Conservation (phyloP, 805 yeast genomes). For the Torulaspora indica region DNA sequence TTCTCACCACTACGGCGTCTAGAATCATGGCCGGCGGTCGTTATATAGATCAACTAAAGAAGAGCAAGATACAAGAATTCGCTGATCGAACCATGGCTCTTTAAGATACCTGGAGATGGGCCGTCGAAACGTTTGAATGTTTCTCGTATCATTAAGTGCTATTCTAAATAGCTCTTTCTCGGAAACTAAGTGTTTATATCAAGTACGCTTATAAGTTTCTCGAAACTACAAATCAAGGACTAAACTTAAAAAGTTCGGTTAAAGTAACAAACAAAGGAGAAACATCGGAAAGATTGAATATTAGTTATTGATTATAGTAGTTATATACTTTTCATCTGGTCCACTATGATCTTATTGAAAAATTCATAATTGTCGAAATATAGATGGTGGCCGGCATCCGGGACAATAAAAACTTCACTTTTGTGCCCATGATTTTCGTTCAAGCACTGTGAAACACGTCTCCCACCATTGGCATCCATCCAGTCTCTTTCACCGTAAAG, state of each 20-base stretch:
- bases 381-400: constrained; percentile 71
- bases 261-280: too few relatives aligned
- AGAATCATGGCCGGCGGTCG: background rate
- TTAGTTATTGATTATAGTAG: too few relatives aligned
- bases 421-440: constrained; percentile 18
- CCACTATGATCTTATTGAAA: constrained; percentile 49
- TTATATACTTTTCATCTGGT: constrained; percentile 45
- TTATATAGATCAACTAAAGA: background rate
- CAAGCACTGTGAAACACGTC: constrained; percentile 31
- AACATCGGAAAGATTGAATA: too few relatives aligned
- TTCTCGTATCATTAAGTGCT: too few relatives aligned
- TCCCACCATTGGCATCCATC: constrained; percentile 50
- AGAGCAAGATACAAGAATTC: too few relatives aligned
- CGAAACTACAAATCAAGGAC: background rate
- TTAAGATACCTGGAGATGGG: too few relatives aligned
- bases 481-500: constrained; percentile 77
- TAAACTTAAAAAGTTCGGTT: background rate
- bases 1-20: constrained; percentile 9
- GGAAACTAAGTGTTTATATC: too few relatives aligned
- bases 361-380: constrained; percentile 58
- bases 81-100: background rate
- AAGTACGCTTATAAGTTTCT: background rate
- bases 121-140: too few relatives aligned
- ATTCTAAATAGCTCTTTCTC: too few relatives aligned
- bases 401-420: constrained; percentile 41